Evolutionary conservation across 2,329 filamentous ascomycete genomes (phyloP), one percentile per base, ranked within the genome.

Genomic region (Exophiala viscosa): DNA sequence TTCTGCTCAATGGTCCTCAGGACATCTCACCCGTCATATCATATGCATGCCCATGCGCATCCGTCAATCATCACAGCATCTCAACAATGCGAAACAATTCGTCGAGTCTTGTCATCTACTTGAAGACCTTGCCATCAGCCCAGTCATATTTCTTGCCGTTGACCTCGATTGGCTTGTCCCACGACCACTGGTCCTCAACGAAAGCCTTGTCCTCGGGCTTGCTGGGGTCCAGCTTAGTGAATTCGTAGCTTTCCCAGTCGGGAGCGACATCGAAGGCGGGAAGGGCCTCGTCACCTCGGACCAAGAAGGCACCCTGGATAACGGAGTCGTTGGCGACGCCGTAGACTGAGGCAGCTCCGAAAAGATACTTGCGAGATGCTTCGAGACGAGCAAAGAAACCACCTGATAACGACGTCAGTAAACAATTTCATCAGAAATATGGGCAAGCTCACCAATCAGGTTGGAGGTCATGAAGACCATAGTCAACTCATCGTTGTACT

Each of bases 401-500:
- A 76, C 88, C 77, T 79, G 54, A 5, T 10, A 11, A 13, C 6
- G 5, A 47, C 11, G 17, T 55, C 47, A 57, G 48, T 31, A 6
- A 15, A 20, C 15, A 15, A 42, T 42, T 32, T 11, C 13, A 56
- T 64, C 61, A 66, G 60, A 48, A 48, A 35, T 11, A 8, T 6
- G 45, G 9, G 8, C 8, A 15, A 49, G 66, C 75, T 64, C 69
- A 78, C 82, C 91, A 72, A 99, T 92, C 75, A 97, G 80, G 84
- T 99, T 99, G 82, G 87, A 89, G 66, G 90, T 92, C 93, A 99
- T 99, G 88, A 99, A 99, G 69, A 87, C 88, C 75, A 93, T 79
- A 70, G 90, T 96, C 64, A 99, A 83, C 85, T 99, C 93, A 58
- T 96, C 85, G 76, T 96, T 95, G 83, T 99, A 99, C 86, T 96